phyloP scores from a whole-genome alignment of 345 rosid genomes.

The Eutrema yunnanense region DNA sequence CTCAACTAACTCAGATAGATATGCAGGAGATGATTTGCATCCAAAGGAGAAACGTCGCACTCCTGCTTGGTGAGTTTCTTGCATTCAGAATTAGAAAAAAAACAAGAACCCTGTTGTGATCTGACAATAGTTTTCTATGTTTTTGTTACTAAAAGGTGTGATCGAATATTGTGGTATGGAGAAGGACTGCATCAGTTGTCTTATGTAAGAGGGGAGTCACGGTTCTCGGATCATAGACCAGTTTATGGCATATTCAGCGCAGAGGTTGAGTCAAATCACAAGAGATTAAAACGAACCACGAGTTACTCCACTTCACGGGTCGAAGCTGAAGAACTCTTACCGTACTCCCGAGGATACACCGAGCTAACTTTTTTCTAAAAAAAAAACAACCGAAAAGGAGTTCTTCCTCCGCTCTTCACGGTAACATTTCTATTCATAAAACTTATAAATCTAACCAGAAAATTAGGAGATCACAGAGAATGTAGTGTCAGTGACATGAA shows the following conservation, averaged over 20 bases:
- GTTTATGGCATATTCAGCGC: constrained; percentile 92
- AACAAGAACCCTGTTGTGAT: background rate
- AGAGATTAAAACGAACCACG: constrained; percentile 59
- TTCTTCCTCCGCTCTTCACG: constrained; percentile 1
- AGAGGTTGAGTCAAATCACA: constrained; percentile 82
- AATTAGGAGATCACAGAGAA: constrained; percentile 25
- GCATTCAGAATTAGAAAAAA: background rate
- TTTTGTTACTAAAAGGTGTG: constrained; percentile 57
- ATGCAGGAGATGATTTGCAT: constrained; percentile 84
- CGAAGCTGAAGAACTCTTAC: constrained; percentile 91
- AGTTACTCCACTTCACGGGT: constrained; percentile 73
- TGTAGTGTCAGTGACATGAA: constrained; percentile 31
- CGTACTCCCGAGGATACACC: constrained; percentile 83
- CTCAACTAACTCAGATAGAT: constrained; percentile 94
- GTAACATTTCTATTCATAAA: constrained; percentile 24
- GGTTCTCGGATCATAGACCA: constrained; percentile 97
- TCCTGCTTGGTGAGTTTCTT: constrained; percentile 82
- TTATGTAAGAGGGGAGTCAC: constrained; percentile 90
- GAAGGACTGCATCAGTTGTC: constrained; percentile 89
- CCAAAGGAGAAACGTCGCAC: constrained; percentile 97
- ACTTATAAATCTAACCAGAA: background rate
- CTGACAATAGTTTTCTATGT: background rate
- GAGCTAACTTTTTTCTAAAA: constrained; percentile 88
- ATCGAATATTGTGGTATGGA: constrained; percentile 90
- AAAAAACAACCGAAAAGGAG: constrained; percentile 2